Evolutionary conservation across 352 stramenopile species (phyloP), one percentile per base, ranked within the genome.

Genomic region (Globisporangium radiosum): DNA sequence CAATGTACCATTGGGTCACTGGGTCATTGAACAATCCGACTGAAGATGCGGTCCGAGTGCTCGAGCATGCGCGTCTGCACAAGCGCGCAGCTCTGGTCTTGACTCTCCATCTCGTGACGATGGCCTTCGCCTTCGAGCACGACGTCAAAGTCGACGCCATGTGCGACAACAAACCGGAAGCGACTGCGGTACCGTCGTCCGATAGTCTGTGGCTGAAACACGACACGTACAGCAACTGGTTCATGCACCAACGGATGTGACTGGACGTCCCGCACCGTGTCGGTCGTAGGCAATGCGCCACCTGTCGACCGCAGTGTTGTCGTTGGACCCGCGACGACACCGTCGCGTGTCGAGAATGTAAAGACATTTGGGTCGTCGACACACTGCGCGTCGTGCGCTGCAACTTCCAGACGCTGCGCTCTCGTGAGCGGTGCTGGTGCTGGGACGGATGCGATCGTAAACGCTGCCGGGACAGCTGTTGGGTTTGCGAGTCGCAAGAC

Each of bases 51-150:
- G 39, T 77, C 70, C 37, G 65, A 69, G 66, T 90, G 73, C 56
- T 71, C 68, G 42, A 90, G 69, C 45, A 72, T 68, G 4, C 49
- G 58, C 1, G 72, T 69, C 2, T 57, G 67, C 3, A 76, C 75
- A 42, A 85, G 65, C 11, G 75, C 62, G 6, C 76, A 71, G 49
- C 85, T 72, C n/a, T 78, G 71, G 47, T 89, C 76, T 5, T n/a
- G 14, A 45, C 76, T 57, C 4, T 79, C 62, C 17, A 63, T 52
- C 59, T 93, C 81, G 25, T 78, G 63, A 33, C 90, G 68, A 52
- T 89, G 81, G 1, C 81, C 80, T 15, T 75, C 68, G 25, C 84
- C 84, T 64, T 92, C 74, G 14, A 94, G 65, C 39, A 88, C 72
- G 14, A 94, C 56, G 55, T 94, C 84, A 55, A 84, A 88, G 54